Evolutionary conservation across 805 yeast genomes (phyloP).

Genomic region (Candida methanosorbosa): DNA sequence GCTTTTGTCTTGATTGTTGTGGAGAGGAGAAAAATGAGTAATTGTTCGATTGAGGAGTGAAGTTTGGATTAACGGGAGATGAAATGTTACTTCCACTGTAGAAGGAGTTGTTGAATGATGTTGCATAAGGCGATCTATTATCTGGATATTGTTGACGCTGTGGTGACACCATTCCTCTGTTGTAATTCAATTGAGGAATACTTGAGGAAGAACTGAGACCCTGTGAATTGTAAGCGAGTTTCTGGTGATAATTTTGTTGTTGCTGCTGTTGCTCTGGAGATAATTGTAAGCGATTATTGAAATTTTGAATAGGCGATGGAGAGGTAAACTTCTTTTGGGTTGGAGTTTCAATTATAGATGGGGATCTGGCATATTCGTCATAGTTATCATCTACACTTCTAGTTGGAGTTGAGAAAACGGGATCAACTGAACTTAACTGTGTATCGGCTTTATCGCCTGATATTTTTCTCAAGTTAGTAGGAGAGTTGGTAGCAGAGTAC

Average conservation of each 20-base stretch:
- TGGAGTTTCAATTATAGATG: background rate
- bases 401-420: background rate
- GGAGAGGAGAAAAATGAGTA: background rate
- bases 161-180: too few relatives aligned
- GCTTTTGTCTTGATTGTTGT: background rate
- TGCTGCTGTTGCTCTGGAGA: background rate
- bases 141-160: too few relatives aligned
- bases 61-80: background rate
- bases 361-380: background rate
- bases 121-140: too few relatives aligned
- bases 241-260: background rate
- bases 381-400: background rate
- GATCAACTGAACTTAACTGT: background rate
- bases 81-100: too few relatives aligned
- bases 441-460: background rate
- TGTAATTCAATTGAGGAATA: too few relatives aligned
- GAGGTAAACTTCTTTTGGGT: slow-evolving; percentile 1
- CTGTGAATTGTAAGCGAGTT: too few relatives aligned
- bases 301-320: too few relatives aligned
- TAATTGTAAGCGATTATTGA: background rate
- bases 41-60: background rate
- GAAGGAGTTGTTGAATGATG: too few relatives aligned
- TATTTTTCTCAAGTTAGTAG: slow-evolving; percentile 1
- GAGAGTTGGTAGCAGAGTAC: slow-evolving; percentile 8
- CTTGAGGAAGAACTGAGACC: too few relatives aligned